phyloP scores from a whole-genome alignment of 768 basidiomycete genomes.

The Boletus pseudo-olivaceus region DNA sequence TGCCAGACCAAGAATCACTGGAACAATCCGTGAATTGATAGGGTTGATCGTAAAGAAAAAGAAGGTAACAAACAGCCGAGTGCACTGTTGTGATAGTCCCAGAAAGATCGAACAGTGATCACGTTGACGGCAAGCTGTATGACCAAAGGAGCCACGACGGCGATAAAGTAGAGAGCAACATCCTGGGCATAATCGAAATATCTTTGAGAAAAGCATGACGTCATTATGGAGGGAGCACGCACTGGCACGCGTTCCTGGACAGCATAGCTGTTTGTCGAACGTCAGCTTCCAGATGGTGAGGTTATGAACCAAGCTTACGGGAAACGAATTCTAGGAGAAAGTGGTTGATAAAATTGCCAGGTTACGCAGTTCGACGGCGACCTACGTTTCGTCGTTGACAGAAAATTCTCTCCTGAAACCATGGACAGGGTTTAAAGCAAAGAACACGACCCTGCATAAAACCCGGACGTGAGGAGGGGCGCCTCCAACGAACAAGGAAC shows the following conservation, averaged over 20 bases:
- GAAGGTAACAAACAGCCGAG: constrained; percentile 41
- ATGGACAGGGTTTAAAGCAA: constrained; percentile 58
- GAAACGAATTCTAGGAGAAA: constrained; percentile 17
- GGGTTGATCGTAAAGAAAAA: constrained; percentile 27
- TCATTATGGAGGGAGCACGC: constrained; percentile 20
- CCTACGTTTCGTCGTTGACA: constrained; percentile 68
- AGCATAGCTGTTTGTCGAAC: constrained; percentile 47
- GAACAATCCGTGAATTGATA: constrained; percentile 2
- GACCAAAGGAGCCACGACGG: constrained; percentile 61
- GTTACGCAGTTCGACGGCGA: background rate
- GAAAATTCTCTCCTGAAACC: constrained; percentile 81
- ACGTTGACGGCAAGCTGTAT: constrained; percentile 68
- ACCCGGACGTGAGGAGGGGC: background rate
- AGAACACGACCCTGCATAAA: constrained; percentile 51
- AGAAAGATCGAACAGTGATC: constrained; percentile 74
- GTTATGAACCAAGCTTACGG: constrained; percentile 17
- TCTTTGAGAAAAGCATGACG: background rate
- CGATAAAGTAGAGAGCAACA: constrained; percentile 49
- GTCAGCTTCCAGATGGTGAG: constrained; percentile 4
- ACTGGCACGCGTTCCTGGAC: constrained; percentile 78
- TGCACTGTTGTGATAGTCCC: constrained; percentile 79
- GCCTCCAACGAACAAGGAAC: constrained; percentile 16
- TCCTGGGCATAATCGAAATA: constrained; percentile 31
- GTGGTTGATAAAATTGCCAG: constrained; percentile 14
- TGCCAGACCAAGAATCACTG: constrained; percentile 70